A percentile compares a stretch with the other conserved stretches of the same genome.
These are phyloP conservation scores for Trametes punicea DNA, from an alignment of 768 basidiomycete genomes.

Conservation along the genomic window DNA sequence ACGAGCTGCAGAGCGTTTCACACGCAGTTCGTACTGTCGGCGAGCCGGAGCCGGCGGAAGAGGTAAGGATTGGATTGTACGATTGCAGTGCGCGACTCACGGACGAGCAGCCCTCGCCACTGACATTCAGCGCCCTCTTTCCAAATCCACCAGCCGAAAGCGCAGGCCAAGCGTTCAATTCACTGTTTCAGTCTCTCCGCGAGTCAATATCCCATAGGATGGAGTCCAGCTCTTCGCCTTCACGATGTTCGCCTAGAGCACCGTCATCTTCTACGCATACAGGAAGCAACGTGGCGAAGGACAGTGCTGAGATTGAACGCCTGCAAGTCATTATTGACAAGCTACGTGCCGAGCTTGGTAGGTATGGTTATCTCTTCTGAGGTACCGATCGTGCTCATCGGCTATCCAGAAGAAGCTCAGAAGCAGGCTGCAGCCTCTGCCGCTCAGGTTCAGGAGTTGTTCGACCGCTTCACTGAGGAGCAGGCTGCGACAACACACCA, in stretches of 20 bases:
- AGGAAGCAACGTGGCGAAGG: neutral
- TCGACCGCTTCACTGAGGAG: conserved; percentile 52
- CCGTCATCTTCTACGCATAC: conserved; percentile 13
- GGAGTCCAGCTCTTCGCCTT: conserved; percentile 10
- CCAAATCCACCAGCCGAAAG: conserved; percentile 25
- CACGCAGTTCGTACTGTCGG: conserved; percentile 41
- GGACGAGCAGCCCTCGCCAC: conserved; percentile 26
- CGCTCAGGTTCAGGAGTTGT: conserved; percentile 42
- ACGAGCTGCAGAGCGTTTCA: conserved; percentile 57
- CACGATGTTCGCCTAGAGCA: neutral
- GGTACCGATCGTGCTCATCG: neutral
- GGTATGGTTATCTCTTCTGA: conserved; percentile 14
- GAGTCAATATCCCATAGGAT: conserved; percentile 19
- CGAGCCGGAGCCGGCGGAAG: conserved; percentile 42
- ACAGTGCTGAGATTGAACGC: conserved; percentile 40
- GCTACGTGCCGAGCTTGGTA: conserved; percentile 60
- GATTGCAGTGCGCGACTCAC: conserved; percentile 34
- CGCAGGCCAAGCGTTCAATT: conserved; percentile 26
- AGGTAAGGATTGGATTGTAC: conserved; percentile 35
- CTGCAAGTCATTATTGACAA: conserved; percentile 48
- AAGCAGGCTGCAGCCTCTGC: conserved; percentile 36
- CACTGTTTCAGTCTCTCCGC: conserved; percentile 26
- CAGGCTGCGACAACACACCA: conserved; percentile 33
- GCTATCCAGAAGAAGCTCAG: conserved; percentile 42
- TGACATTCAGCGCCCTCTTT: conserved; percentile 27